Percentiles rank a stretch among this genome's conserved stretches.
Conservation (phyloP, 495 filamentous ascomycete species). For the Jackrogersella multiformis region DNA sequence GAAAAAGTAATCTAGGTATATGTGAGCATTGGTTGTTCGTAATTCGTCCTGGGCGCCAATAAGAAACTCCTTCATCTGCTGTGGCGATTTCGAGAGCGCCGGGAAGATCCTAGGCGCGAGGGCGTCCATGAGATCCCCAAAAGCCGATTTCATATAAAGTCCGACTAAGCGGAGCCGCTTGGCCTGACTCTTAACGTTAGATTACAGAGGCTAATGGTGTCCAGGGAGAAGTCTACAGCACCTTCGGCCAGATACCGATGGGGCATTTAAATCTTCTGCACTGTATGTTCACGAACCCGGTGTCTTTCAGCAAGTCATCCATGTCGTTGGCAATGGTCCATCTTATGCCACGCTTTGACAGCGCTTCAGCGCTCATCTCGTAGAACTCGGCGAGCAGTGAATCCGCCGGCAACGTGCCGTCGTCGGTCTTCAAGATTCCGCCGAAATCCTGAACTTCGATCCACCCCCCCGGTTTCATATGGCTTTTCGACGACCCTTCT, state of each 20-base stretch:
- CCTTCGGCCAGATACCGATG: slow-evolving; percentile 2
- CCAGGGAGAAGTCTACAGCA: not conserved
- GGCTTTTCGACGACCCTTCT: not conserved
- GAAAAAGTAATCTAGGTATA: slow-evolving; percentile 9
- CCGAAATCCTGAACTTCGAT: slow-evolving; percentile 12
- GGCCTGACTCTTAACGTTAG: not conserved
- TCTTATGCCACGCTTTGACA: slow-evolving; percentile 8
- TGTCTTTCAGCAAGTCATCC: not conserved
- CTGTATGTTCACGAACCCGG: slow-evolving; percentile 1
- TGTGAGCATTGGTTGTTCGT: not conserved
- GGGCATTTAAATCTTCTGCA: not conserved
- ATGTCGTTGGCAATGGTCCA: slow-evolving; percentile 1
- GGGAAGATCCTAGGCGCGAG: not conserved
- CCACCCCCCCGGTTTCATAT: slow-evolving; percentile 3
- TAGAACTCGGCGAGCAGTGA: not conserved
- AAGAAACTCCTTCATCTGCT: slow-evolving; percentile 1
- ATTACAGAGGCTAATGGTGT: not conserved
- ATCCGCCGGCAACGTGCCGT: not conserved
- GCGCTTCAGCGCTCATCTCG: not conserved
- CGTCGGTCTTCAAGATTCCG: not conserved
- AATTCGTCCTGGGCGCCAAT: not conserved
- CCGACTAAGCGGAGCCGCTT: slow-evolving; percentile 2
- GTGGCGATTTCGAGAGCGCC: not conserved
- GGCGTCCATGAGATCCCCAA: slow-evolving; percentile 6
- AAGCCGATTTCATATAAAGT: slow-evolving; percentile 4